These are phyloP conservation scores for Pharus latifolius DNA, from an alignment of 176 grass and related monocot species.

Conservation along the genomic window DNA sequence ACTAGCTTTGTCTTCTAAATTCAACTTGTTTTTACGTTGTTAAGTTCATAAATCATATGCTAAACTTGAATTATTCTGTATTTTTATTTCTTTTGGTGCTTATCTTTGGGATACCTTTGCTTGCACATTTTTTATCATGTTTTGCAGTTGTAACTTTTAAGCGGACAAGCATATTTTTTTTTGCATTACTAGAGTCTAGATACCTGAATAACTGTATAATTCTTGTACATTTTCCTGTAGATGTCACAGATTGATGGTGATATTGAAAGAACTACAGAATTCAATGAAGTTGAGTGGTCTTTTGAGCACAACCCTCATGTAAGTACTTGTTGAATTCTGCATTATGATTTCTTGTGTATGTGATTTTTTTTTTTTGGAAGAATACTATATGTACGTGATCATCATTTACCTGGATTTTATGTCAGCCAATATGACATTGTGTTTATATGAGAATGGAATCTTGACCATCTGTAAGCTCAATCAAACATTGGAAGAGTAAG, in stretches of 20 bases:
- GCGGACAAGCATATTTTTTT: background rate
- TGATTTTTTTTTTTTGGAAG: too few species aligned
- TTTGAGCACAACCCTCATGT: slow-evolving; percentile 56
- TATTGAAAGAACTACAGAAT: slow-evolving; percentile 58
- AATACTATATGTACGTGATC: too few species aligned
- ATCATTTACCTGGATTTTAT: slow-evolving; percentile 9
- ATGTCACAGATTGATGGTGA: slow-evolving; percentile 29
- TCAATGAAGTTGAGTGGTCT: slow-evolving; percentile 72
- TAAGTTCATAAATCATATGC: background rate
- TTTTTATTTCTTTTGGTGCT: background rate
- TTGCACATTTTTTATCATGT: background rate
- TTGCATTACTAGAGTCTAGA: background rate
- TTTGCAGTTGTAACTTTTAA: background rate
- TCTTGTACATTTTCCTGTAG: slow-evolving; percentile 10
- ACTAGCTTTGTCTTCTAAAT: background rate
- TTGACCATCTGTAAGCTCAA: background rate
- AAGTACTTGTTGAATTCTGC: slow-evolving; percentile 21
- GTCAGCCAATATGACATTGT: background rate
- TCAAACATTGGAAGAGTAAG: background rate
- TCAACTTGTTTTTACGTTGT: background rate
- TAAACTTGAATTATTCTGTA: background rate
- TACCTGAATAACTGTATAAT: background rate
- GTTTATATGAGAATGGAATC: background rate
- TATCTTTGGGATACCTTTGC: slow-evolving; percentile 4
- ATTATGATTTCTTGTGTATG: background rate